A percentile compares a stretch with the other conserved stretches of the same genome.
Evolutionary conservation across 2,329 filamentous ascomycete genomes (phyloP).

Genomic region (Chrysosporium queenslandicum): DNA sequence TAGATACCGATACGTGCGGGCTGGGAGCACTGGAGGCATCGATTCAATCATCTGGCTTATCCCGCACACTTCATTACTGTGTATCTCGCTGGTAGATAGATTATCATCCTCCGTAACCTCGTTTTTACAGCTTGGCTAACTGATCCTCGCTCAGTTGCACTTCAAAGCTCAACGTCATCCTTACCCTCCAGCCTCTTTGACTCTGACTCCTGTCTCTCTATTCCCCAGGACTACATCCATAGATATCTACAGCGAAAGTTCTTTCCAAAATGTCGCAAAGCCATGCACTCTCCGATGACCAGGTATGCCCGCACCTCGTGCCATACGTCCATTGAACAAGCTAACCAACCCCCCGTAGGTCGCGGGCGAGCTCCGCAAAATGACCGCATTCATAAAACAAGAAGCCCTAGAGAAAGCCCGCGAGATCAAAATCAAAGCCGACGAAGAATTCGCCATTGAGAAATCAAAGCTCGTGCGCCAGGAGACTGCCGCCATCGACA

Average conservation of each 20-base stretch:
- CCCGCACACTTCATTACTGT: neutral
- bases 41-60: neutral
- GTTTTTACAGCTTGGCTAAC: too few relatives aligned
- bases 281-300: constrained; percentile 94
- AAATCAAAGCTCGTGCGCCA: constrained; percentile 97
- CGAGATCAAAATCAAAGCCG: constrained; percentile 96
- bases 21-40: too few relatives aligned
- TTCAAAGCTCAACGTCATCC: neutral
- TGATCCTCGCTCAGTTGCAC: too few relatives aligned
- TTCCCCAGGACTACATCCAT: neutral
- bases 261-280: constrained; percentile 70
- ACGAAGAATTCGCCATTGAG: constrained; percentile 98
- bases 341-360: constrained; percentile 50
- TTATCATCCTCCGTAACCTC: too few relatives aligned
- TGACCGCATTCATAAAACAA: constrained; percentile 99
- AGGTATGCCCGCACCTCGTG: constrained; percentile 48
- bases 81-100: too few relatives aligned
- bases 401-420: constrained; percentile 94
- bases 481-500: constrained; percentile 87
- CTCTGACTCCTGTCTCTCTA: constrained; percentile 3
- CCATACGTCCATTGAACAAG: neutral
- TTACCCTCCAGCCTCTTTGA: constrained; percentile 10
- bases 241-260: constrained; percentile 15
- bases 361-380: constrained; percentile 97
- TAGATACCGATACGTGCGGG: too few relatives aligned